These are phyloP conservation scores for Amanita brunnescens DNA, from an alignment of 768 basidiomycete genomes.

Conservation along the genomic window DNA sequence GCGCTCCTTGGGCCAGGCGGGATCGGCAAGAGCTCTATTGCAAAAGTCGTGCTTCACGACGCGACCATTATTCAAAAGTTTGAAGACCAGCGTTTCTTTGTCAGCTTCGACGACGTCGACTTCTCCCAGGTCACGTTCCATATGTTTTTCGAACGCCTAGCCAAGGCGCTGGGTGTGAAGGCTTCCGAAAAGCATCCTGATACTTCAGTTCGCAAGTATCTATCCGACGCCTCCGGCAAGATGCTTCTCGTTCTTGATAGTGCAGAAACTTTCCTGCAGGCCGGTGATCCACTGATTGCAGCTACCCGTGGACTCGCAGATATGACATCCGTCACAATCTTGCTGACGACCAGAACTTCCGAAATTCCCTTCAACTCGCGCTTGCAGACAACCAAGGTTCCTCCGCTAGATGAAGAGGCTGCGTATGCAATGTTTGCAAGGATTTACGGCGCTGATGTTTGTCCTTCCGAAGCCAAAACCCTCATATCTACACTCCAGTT, in stretches of 20 bases:
- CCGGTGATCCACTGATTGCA: not conserved
- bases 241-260: not conserved
- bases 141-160: not conserved
- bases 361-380: not conserved
- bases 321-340: not conserved
- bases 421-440: not conserved
- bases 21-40: constrained; percentile 12
- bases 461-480: not conserved
- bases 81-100: constrained; percentile 6
- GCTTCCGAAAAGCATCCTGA: not conserved
- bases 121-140: not conserved
- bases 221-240: not conserved
- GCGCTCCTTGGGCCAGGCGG: constrained; percentile 11
- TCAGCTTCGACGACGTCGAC: constrained; percentile 10
- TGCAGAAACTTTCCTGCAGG: not conserved
- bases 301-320: not conserved
- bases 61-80: constrained; percentile 3
- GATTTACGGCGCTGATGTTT: not conserved
- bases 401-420: not conserved
- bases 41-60: constrained; percentile 6
- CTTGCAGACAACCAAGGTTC: not conserved
- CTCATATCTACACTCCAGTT: not conserved
- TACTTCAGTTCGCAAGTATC: not conserved
- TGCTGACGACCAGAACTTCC: not conserved
- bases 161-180: not conserved